Percentiles rank a stretch among this genome's conserved stretches.
Conservation (phyloP, 352 stramenopile species). For the Pythium plurisporium region DNA sequence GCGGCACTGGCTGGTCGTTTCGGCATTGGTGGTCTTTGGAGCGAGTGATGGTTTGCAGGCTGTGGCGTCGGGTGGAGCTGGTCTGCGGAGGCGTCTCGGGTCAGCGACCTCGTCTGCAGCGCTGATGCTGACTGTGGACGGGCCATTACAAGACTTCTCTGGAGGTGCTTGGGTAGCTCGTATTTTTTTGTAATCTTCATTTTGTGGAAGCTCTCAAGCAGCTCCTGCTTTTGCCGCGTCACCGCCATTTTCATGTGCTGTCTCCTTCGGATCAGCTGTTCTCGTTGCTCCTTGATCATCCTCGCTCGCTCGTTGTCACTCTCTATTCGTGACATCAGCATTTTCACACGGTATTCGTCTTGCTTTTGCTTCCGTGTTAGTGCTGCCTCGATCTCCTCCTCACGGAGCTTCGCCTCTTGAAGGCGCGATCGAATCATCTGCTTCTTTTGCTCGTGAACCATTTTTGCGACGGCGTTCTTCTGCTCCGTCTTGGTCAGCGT, state of each 20-base stretch:
- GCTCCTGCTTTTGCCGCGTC: slow-evolving; percentile 56
- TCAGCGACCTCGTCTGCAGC: slow-evolving; percentile 33
- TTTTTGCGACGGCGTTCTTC: slow-evolving; percentile 46
- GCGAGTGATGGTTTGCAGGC: background rate
- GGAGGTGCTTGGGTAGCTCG: slow-evolving; percentile 51
- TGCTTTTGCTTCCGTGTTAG: slow-evolving; percentile 55
- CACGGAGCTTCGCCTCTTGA: slow-evolving; percentile 67
- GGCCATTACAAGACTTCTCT: slow-evolving; percentile 17
- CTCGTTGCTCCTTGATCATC: slow-evolving; percentile 53
- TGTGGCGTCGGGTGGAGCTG: background rate
- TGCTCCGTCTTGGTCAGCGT: slow-evolving; percentile 45
- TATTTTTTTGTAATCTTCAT: slow-evolving; percentile 84
- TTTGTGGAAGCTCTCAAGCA: slow-evolving; percentile 77
- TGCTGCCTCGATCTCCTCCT: slow-evolving; percentile 71
- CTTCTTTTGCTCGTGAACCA: slow-evolving; percentile 52
- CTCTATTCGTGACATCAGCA: slow-evolving; percentile 60
- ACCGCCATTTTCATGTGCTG: slow-evolving; percentile 66
- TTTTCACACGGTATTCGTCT: slow-evolving; percentile 51
- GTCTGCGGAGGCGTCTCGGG: slow-evolving; percentile 11
- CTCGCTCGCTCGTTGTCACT: slow-evolving; percentile 52
- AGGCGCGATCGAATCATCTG: slow-evolving; percentile 41
- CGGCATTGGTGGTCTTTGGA: background rate
- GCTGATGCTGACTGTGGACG: slow-evolving; percentile 38
- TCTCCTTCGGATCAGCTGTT: slow-evolving; percentile 45
- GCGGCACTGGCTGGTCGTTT: slow-evolving; percentile 37